Evolutionary conservation across 2,329 filamentous ascomycete species (phyloP).

Genomic region (Ascochyta pisi): DNA sequence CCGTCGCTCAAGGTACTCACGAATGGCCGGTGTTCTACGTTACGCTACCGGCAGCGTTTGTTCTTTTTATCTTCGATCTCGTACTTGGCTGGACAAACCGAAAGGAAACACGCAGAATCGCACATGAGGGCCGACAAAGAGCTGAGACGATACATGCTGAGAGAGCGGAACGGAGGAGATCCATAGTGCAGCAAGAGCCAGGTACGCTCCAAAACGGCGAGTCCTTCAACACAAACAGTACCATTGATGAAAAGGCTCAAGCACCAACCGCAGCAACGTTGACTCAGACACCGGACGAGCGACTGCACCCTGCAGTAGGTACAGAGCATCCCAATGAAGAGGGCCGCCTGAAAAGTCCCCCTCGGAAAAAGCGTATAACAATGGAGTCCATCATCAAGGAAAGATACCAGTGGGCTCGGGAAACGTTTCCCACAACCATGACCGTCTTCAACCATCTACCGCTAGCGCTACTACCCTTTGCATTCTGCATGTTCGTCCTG

Average conservation of each 20-base stretch:
- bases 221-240: conserved; percentile 3
- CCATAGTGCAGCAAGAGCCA: conserved; percentile 16
- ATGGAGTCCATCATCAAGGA: conserved; percentile 60
- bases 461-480: conserved; percentile 72
- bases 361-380: conserved; percentile 49
- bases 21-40: conserved; percentile 71
- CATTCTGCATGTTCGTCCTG: conserved; percentile 76
- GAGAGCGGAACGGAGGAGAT: conserved; percentile 39
- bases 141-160: conserved; percentile 52
- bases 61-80: conserved; percentile 75
- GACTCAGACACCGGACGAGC: conserved; percentile 13
- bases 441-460: conserved; percentile 71
- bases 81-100: conserved; percentile 68
- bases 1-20: conserved; percentile 58
- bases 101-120: conserved; percentile 68
- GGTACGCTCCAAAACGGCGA: conserved; percentile 14
- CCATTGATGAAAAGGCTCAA: conserved; percentile 20
- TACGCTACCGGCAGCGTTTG: conserved; percentile 70
- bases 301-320: not conserved
- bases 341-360: not conserved
- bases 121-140: conserved; percentile 61
- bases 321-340: not conserved
- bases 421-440: conserved; percentile 74
- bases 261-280: conserved; percentile 5
- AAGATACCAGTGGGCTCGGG: conserved; percentile 65